phyloP scores from a whole-genome alignment of 2,329 filamentous ascomycete genomes.

The Nothomitra cinnamomea region DNA sequence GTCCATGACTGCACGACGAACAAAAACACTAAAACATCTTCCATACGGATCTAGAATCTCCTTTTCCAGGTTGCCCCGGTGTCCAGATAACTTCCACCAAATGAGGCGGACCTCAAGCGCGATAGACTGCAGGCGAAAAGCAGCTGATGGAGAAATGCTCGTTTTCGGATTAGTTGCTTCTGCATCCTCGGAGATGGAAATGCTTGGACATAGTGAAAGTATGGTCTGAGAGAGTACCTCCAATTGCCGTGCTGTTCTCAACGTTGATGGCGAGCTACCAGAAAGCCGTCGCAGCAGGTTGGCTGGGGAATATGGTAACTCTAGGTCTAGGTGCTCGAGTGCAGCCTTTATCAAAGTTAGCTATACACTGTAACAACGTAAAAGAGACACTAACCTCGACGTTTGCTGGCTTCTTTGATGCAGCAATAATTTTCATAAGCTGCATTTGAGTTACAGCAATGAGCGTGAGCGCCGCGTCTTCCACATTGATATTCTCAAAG shows the following conservation, averaged over 20 bases:
- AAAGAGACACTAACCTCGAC: conserved; percentile 21
- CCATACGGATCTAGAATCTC: conserved; percentile 50
- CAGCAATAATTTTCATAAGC: conserved; percentile 43
- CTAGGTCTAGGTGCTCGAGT: conserved; percentile 36
- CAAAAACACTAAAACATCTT: conserved; percentile 44
- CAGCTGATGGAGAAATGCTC: conserved; percentile 37
- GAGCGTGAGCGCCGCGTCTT: conserved; percentile 32
- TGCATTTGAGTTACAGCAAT: conserved; percentile 49
- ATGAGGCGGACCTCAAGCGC: conserved; percentile 43
- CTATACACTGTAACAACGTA: conserved; percentile 25
- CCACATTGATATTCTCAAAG: conserved; percentile 32
- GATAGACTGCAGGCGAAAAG: conserved; percentile 45
- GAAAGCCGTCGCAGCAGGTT: conserved; percentile 34
- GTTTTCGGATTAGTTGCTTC: conserved; percentile 35
- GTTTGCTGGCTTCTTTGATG: conserved; percentile 17
- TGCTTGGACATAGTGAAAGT: conserved; percentile 47
- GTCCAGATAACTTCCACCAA: conserved; percentile 48
- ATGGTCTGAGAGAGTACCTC: conserved; percentile 48
- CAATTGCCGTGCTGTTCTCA: conserved; percentile 47
- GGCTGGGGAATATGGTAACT: conserved; percentile 37
- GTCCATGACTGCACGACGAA: conserved; percentile 29
- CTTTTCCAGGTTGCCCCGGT: conserved; percentile 41
- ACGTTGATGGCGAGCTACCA: conserved; percentile 29
- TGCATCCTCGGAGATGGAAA: conserved; percentile 45
- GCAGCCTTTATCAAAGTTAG: conserved; percentile 21